phyloP scores from a whole-genome alignment of 768 basidiomycete species.

The Boletus huronensis region DNA sequence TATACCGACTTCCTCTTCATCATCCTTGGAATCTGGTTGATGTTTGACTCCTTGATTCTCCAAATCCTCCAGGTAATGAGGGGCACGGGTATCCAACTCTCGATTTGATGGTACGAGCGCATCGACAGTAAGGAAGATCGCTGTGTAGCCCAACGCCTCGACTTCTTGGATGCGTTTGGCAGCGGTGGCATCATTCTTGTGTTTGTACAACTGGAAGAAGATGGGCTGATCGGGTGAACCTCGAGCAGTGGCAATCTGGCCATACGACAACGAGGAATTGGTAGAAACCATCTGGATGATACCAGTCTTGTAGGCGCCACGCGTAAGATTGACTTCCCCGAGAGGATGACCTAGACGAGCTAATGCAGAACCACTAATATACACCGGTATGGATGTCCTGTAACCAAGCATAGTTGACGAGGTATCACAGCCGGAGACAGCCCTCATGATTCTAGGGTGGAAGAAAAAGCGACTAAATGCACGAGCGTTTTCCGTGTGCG shows the following conservation, averaged over 20 bases:
- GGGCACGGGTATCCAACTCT: constrained; percentile 66
- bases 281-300: constrained; percentile 86
- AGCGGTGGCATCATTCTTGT: constrained; percentile 62
- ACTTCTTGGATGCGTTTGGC: constrained; percentile 69
- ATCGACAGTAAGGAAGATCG: constrained; percentile 91
- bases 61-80: constrained; percentile 54
- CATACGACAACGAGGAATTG: constrained; percentile 67
- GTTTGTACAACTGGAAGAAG: constrained; percentile 88
- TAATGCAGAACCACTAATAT: constrained; percentile 78
- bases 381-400: constrained; percentile 71
- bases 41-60: constrained; percentile 38
- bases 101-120: constrained; percentile 80
- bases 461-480: constrained; percentile 90
- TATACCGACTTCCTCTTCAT: constrained; percentile 37
- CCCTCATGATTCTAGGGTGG: constrained; percentile 73
- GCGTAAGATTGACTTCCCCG: constrained; percentile 83
- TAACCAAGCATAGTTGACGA: constrained; percentile 74
- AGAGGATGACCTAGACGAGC: constrained; percentile 86
- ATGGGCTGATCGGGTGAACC: constrained; percentile 55
- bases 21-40: constrained; percentile 21
- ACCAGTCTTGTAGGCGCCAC: constrained; percentile 57
- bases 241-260: constrained; percentile 55
- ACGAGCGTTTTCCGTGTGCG: constrained; percentile 62
- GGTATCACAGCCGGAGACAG: constrained; percentile 60
- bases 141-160: constrained; percentile 73